phyloP scores from a whole-genome alignment of 108 stramenopile species.

The Nitzschia putrida region DNA sequence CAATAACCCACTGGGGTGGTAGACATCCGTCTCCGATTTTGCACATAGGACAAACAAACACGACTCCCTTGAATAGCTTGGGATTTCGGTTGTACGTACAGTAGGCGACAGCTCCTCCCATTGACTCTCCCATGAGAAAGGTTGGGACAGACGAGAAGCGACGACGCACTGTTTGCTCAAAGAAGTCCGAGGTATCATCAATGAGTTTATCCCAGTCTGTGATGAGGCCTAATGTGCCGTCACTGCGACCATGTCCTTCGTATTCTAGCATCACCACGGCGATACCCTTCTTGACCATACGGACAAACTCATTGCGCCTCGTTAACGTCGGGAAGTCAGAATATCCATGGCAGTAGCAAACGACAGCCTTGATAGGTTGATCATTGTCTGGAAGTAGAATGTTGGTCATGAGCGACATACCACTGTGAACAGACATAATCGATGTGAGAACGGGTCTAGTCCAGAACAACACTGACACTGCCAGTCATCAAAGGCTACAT shows the following conservation, averaged over 20 bases:
- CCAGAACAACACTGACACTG: conserved; percentile 20
- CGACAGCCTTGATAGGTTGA: conserved; percentile 54
- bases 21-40: conserved; percentile 54
- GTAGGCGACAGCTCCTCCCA: conserved; percentile 74
- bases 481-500: background rate
- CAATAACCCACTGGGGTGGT: conserved; percentile 63
- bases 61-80: conserved; percentile 48
- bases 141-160: conserved; percentile 46
- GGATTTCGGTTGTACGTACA: conserved; percentile 47
- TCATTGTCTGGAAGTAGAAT: conserved; percentile 53
- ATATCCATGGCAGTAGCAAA: conserved; percentile 73
- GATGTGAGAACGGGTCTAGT: background rate
- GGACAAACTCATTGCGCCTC: conserved; percentile 49
- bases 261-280: conserved; percentile 69
- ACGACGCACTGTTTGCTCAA: conserved; percentile 32
- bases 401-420: conserved; percentile 30
- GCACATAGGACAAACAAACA: conserved; percentile 73
- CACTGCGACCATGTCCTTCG: conserved; percentile 72
- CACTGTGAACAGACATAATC: background rate
- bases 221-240: conserved; percentile 54
- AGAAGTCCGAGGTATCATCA: conserved; percentile 55
- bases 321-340: conserved; percentile 60
- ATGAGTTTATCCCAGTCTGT: conserved; percentile 54
- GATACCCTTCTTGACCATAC: conserved; percentile 55
- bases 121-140: conserved; percentile 73